These are phyloP conservation scores for Schoenoplectus triqueter DNA, from an alignment of 202 grass and related monocot genomes.

Conservation along the genomic window DNA sequence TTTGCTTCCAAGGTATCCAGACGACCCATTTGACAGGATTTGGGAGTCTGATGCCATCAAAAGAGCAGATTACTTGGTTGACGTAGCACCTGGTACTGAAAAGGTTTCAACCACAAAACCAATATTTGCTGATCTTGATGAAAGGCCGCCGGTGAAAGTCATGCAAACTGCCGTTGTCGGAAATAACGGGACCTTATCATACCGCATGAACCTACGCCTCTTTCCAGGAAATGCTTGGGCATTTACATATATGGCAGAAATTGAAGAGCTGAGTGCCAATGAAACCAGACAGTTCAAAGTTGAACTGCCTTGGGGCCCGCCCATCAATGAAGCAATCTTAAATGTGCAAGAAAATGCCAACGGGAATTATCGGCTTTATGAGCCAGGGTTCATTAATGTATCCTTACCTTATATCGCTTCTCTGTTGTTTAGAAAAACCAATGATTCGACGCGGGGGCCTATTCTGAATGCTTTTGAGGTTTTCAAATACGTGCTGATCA, in stretches of 20 bases:
- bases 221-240: conserved; percentile 44
- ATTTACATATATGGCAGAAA: conserved; percentile 44
- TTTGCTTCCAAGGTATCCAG: conserved; percentile 32
- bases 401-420: conserved; percentile 41
- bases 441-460: conserved; percentile 37
- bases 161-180: conserved; percentile 47
- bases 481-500: conserved; percentile 41
- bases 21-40: conserved; percentile 43
- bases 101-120: conserved; percentile 38
- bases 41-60: conserved; percentile 41
- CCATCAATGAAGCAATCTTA: conserved; percentile 31
- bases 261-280: conserved; percentile 39
- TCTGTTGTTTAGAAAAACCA: conserved; percentile 40
- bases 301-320: conserved; percentile 11
- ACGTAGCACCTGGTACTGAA: conserved; percentile 39
- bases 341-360: conserved; percentile 44
- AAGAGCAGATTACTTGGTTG: conserved; percentile 42
- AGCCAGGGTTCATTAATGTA: conserved; percentile 40
- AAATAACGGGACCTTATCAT: conserved; percentile 39
- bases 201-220: conserved; percentile 35
- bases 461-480: conserved; percentile 46
- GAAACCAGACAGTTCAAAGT: conserved; percentile 39
- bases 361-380: conserved; percentile 40
- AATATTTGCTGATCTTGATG: conserved; percentile 19
- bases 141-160: conserved; percentile 38